phyloP scores from a whole-genome alignment of 75 land plant genomes.

The Pinus tabuliformis region DNA sequence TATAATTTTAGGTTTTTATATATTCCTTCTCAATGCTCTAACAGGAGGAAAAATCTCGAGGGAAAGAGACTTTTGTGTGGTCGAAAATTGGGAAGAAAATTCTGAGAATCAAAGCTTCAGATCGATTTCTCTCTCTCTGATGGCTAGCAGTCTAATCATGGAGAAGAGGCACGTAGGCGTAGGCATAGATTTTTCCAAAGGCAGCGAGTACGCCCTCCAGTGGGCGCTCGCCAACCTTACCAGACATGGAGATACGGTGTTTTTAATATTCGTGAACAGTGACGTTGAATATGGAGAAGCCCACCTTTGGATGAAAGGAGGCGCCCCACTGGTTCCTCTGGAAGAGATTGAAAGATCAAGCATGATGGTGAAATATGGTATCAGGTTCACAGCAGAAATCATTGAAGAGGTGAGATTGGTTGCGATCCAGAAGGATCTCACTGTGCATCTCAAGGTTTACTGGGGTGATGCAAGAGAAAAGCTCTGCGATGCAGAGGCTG shows the following conservation, averaged over 20 bases:
- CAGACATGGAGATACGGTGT: slow-evolving; percentile 19
- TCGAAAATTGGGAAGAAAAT: too few relatives aligned
- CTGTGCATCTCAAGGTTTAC: slow-evolving; percentile 36
- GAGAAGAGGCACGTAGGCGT: slow-evolving; percentile 14
- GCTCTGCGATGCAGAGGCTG: slow-evolving; percentile 42
- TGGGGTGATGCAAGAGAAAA: slow-evolving; percentile 73
- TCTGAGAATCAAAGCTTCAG: too few relatives aligned
- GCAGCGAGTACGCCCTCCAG: slow-evolving; percentile 31
- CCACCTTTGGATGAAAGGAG: slow-evolving; percentile 11
- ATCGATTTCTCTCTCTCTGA: too few relatives aligned
- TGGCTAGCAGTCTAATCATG: not conserved
- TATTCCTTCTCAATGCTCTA: too few relatives aligned
- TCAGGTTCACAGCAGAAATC: not conserved
- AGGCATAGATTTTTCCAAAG: slow-evolving; percentile 28
- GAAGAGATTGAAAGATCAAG: not conserved
- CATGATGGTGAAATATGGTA: not conserved
- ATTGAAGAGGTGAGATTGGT: slow-evolving; percentile 6
- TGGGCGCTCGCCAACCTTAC: slow-evolving; percentile 23
- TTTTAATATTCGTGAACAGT: slow-evolving; percentile 15
- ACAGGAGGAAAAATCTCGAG: too few relatives aligned
- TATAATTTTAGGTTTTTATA: too few relatives aligned
- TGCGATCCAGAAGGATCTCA: slow-evolving; percentile 35
- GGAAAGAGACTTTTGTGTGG: too few relatives aligned
- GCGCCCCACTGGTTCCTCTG: slow-evolving; percentile 13
- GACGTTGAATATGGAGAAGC: slow-evolving; percentile 8